Evolutionary conservation across 257 asterid species (phyloP).

Genomic region (Solanum chilense): DNA sequence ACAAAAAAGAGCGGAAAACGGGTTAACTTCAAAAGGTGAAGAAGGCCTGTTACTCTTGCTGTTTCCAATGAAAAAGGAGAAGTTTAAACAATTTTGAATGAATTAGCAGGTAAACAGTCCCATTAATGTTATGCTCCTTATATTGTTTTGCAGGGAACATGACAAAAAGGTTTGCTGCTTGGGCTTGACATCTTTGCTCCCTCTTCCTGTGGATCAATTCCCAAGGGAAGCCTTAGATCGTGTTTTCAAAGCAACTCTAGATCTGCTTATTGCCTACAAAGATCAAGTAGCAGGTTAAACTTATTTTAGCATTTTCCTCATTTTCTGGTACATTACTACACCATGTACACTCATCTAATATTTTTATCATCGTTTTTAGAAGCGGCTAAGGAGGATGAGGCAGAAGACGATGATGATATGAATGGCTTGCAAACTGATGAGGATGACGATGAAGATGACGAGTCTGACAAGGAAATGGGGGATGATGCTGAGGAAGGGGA

Average conservation of each 20-base stretch:
- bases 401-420: conserved; percentile 70
- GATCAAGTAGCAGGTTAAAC: conserved; percentile 83
- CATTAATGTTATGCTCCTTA: not conserved
- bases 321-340: not conserved
- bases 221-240: conserved; percentile 90
- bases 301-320: not conserved
- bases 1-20: conserved; percentile 73
- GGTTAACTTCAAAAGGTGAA: conserved; percentile 72
- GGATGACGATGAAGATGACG: conserved; percentile 63
- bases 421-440: conserved; percentile 67
- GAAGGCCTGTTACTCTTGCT: not conserved
- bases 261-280: conserved; percentile 91
- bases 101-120: not conserved
- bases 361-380: conserved; percentile 24
- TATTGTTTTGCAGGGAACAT: conserved; percentile 65
- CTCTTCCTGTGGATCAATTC: conserved; percentile 82
- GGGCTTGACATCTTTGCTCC: conserved; percentile 92
- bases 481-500: conserved; percentile 83
- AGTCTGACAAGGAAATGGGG: conserved; percentile 92
- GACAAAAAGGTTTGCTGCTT: conserved; percentile 94
- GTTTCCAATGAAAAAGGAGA: not conserved
- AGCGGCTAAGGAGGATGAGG: conserved; percentile 72
- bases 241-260: conserved; percentile 81
- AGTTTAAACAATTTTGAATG: not conserved
- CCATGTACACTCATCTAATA: not conserved